Base-by-base conservation (phyloP, 2,329 filamentous ascomycete genomes). In the Penicillium verrucosum region DNA sequence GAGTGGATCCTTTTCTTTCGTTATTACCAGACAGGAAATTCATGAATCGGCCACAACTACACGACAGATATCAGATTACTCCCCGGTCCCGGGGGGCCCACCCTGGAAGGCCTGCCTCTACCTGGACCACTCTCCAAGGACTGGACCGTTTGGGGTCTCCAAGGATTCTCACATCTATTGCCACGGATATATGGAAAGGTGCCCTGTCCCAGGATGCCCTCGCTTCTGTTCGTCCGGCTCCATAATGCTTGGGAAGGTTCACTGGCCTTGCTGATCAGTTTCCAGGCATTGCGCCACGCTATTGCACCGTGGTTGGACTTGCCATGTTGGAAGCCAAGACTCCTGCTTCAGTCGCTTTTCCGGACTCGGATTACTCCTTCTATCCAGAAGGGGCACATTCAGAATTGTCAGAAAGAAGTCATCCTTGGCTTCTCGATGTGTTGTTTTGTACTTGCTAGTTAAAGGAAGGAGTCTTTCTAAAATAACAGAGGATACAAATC, bases 11-110 rank as follows among this genome's bases (percentile, higher is more conserved):
- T 25, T 27, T 45, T 51, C 25, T 29, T 52, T 38, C 21, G 10
- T 49, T 50, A 21, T 32, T 58, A 36, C 41, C 40, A 37, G 25
- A 12, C 40, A 32, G 46, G 30, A 52, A 43, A 51, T 45, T 37
- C 7, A 47, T 47, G 30, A 50, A 38, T 54, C 54, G n/a, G 16
- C 44, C 47, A 41, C n/a, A 50, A 52, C 57, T 55, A 59, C 42
- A 51, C 57, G 59, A 57, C 57, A 58, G 57, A 49, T 52, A 36
- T 61, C 52, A 53, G 44, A 60, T 48, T 27, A 5, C 21, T 16
- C 5, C 11, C 40, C 46, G 57, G 48, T 18, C 18, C 18, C 18
- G 18, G 18, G 18, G 18, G 18, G 51, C 7, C 29, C 18, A 45
- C 9, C 44, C 14, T 34, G 44, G 30, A 51, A 48, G 42, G n/a